Conservation (phyloP, 371 early-diverging fungal genomes). For the Mucor racemosus region DNA sequence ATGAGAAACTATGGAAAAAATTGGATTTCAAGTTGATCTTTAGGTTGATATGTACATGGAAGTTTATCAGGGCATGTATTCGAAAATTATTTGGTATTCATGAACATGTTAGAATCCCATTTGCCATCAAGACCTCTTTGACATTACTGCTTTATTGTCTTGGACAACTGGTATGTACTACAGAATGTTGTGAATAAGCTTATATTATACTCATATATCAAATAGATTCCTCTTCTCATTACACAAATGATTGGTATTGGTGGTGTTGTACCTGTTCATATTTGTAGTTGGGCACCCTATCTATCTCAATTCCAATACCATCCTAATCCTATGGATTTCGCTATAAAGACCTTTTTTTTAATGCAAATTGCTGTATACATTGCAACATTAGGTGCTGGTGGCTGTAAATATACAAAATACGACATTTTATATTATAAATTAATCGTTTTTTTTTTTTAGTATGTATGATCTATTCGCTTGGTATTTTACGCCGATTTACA, state of each 20-base stretch:
- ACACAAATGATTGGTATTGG: constrained; percentile 50
- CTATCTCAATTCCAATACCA: constrained; percentile 41
- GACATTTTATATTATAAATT: not conserved
- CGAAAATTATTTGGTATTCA: constrained; percentile 30
- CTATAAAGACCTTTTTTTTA: constrained; percentile 34
- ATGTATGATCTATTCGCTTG: constrained; percentile 44
- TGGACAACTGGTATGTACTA: constrained; percentile 41
- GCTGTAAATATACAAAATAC: constrained; percentile 24
- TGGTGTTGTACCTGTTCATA: constrained; percentile 42
- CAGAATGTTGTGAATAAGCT: too few relatives aligned
- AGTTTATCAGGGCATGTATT: not conserved
- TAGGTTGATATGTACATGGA: not conserved
- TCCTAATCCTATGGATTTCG: constrained; percentile 44
- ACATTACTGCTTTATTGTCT: constrained; percentile 43
- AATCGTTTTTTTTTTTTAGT: constrained; percentile 24
- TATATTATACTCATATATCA: not conserved
- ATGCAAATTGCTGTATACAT: constrained; percentile 46
- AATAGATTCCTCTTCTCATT: constrained; percentile 48
- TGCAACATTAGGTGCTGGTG: constrained; percentile 48
- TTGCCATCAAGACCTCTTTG: constrained; percentile 44
- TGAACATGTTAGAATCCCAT: constrained; percentile 40
- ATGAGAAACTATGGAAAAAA: not conserved
- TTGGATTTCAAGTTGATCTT: not conserved
- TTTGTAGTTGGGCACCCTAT: constrained; percentile 51
- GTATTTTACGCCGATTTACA: constrained; percentile 49